Evolutionary conservation across 306 rosid species (phyloP).

Genomic region (Lathyrus sativus): DNA sequence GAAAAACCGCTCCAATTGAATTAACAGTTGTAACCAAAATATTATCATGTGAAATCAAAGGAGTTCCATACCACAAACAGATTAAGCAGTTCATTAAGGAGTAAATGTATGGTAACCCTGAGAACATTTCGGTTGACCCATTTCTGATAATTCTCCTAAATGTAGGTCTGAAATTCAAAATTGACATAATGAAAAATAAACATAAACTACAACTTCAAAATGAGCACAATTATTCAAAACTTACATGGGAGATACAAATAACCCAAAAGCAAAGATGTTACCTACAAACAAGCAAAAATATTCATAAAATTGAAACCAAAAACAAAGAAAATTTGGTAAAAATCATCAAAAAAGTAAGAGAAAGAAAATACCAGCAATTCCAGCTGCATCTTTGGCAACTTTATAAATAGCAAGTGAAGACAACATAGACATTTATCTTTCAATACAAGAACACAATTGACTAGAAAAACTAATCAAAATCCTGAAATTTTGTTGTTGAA

Average conservation of each 20-base stretch:
- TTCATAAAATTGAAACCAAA: conserved; percentile 4
- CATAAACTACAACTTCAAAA: conserved; percentile 25
- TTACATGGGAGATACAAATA: conserved; percentile 90
- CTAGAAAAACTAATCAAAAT: conserved; percentile 2
- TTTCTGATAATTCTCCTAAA: conserved; percentile 84
- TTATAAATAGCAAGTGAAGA: conserved; percentile 30
- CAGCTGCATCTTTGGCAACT: conserved; percentile 73
- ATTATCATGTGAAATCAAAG: conserved; percentile 70
- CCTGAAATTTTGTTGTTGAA: background rate
- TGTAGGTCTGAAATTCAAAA: conserved; percentile 64
- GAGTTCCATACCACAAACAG: conserved; percentile 86
- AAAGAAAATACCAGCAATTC: conserved; percentile 72
- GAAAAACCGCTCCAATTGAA: conserved; percentile 83
- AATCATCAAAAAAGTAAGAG: background rate
- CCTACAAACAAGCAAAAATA: conserved; percentile 52
- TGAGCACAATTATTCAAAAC: conserved; percentile 37
- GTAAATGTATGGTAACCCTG: conserved; percentile 85
- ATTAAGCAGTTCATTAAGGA: conserved; percentile 82
- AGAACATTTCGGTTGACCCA: conserved; percentile 85
- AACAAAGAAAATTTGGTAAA: background rate
- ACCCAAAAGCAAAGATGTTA: conserved; percentile 87
- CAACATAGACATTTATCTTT: conserved; percentile 53
- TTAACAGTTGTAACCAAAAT: conserved; percentile 72
- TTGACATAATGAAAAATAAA: conserved; percentile 4
- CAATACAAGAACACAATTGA: background rate